Base-by-base conservation (phyloP, 2,329 filamentous ascomycete genomes). In the Trichoderma atrobrunneum region DNA sequence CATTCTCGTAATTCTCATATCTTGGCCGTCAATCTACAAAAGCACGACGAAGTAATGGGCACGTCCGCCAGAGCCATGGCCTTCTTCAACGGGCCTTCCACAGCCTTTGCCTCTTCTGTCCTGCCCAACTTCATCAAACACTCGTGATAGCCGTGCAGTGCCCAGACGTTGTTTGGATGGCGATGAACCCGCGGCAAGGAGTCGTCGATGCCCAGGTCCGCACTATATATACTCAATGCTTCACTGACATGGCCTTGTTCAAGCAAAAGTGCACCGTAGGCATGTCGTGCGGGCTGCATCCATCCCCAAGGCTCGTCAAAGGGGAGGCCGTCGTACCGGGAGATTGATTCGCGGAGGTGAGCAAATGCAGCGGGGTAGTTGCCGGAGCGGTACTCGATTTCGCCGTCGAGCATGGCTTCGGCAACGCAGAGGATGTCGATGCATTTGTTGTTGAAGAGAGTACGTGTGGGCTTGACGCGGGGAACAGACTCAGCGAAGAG, bases 251-350 rank as follows among this genome's bases (percentile, higher is more conserved):
- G 82, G 0, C 87, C 88, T 76, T 92, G 91, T 77, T 94, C 92
- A 14, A 93, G 83, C 34, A 93, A 78, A 4, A 94, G 82, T 0
- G 91, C 92, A 1, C 89, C 91, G 65, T 91, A 91, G 0, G 91
- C 91, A 78, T 94, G 92, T 3, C 91, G 84, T 0, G 89, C 87
- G 0, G 92, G 92, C 77, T 92, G 90, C 91, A 94, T 93, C 91
- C 92, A 94, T 0, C 90, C 90, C 91, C 91, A 93, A 0, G 92
- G 92, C 78, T 94, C 92, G 63, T 91, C 90, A 73, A 92, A 94
- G 0, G 88, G 89, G 32, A 94, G 84, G 0, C 79, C 80, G 76
- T 92, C 91, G 74, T 93, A 90, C 3, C 87, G 84, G 1, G 81
- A 77, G 26, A 92, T 88, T 0, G 91, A 86, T 12, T 82, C 82